These are phyloP conservation scores for Colletotrichum paranaense DNA, from an alignment of 2,329 filamentous ascomycete species.

Conservation along the genomic window DNA sequence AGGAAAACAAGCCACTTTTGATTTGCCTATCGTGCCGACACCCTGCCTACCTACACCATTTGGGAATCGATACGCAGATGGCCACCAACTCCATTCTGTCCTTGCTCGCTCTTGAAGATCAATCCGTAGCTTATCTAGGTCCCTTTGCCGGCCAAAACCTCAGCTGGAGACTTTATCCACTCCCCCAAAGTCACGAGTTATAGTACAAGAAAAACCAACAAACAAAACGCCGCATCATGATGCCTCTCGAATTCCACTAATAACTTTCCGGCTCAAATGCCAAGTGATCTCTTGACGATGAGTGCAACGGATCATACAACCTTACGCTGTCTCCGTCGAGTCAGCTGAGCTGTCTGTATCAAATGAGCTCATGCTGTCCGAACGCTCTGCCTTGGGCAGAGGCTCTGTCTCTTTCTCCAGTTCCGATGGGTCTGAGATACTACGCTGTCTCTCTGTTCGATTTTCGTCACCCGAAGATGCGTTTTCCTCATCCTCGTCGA, in stretches of 20 bases:
- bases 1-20: slow-evolving; percentile 31
- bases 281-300: neutral
- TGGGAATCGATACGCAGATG: slow-evolving; percentile 30
- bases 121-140: slow-evolving; percentile 4
- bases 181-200: slow-evolving; percentile 23
- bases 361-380: slow-evolving; percentile 24
- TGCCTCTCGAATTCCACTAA: slow-evolving; percentile 4
- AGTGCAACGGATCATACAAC: neutral
- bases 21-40: slow-evolving; percentile 25
- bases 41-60: neutral
- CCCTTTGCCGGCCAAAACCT: slow-evolving; percentile 14
- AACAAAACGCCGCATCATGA: slow-evolving; percentile 32
- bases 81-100: slow-evolving; percentile 25
- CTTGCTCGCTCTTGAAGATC: slow-evolving; percentile 26
- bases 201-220: slow-evolving; percentile 33
- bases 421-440: slow-evolving; percentile 52
- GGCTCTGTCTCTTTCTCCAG: slow-evolving; percentile 12
- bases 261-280: slow-evolving; percentile 4
- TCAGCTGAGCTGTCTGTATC: slow-evolving; percentile 23
- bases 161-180: slow-evolving; percentile 29
- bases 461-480: slow-evolving; percentile 56
- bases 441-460: slow-evolving; percentile 68
- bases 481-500: slow-evolving; percentile 62
- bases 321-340: slow-evolving; percentile 19
- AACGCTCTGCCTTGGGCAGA: slow-evolving; percentile 5